phyloP scores from a whole-genome alignment of 306 rosid species.

The Psophocarpus tetragonolobus region DNA sequence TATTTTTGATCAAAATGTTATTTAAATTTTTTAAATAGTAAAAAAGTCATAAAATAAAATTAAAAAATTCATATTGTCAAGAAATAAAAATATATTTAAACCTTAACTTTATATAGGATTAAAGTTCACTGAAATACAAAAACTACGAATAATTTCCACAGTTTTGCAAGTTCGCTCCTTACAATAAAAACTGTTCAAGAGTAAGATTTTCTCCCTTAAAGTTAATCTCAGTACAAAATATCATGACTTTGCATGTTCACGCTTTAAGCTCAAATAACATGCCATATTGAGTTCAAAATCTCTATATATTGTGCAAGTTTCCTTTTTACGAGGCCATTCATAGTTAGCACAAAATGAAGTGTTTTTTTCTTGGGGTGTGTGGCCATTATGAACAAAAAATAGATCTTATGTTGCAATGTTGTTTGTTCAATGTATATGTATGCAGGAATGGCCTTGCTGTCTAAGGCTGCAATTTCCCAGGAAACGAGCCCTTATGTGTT shows the following conservation, averaged over 20 bases:
- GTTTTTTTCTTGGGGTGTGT: slow-evolving; percentile 20
- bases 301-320: slow-evolving; percentile 43
- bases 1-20: too few species aligned
- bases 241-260: background rate
- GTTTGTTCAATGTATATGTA: slow-evolving; percentile 65
- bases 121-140: background rate
- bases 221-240: background rate
- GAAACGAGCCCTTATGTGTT: slow-evolving; percentile 93
- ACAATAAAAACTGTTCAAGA: background rate
- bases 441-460: slow-evolving; percentile 93
- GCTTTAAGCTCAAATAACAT: background rate
- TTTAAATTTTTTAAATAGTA: background rate
- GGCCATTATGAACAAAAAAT: slow-evolving; percentile 38
- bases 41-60: background rate
- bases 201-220: background rate
- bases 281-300: background rate
- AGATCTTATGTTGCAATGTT: slow-evolving; percentile 78
- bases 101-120: background rate
- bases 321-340: slow-evolving; percentile 5
- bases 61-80: background rate
- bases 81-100: background rate
- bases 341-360: slow-evolving; percentile 42
- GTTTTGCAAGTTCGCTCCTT: background rate
- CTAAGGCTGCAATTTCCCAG: slow-evolving; percentile 79
- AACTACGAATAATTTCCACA: background rate